phyloP scores from a whole-genome alignment of 1,284 basidiomycete genomes.

The Agaricales sp. region DNA sequence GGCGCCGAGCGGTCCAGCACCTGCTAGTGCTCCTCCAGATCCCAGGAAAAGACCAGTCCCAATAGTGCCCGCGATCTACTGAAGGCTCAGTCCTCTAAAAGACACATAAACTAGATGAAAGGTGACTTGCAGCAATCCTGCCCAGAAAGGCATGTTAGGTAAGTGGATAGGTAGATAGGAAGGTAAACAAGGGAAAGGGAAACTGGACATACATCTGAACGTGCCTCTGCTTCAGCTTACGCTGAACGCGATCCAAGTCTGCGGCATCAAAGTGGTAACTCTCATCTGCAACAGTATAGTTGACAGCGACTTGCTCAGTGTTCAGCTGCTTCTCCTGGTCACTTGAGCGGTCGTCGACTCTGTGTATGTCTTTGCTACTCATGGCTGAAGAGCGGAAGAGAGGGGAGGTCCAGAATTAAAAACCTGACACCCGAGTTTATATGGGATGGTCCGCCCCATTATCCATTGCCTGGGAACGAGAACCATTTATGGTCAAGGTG shows the following conservation, averaged over 20 bases:
- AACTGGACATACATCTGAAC: constrained; percentile 48
- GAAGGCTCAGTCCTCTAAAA: too few species aligned
- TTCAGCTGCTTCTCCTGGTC: too few species aligned
- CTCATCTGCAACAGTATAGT: not conserved
- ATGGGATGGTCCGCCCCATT: too few species aligned
- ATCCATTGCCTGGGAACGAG: too few species aligned
- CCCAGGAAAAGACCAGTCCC: constrained; percentile 79
- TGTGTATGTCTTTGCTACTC: too few species aligned
- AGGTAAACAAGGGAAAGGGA: constrained; percentile 3
- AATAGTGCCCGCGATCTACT: constrained; percentile 49
- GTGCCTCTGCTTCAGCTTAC: constrained; percentile 59
- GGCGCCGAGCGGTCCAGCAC: constrained; percentile 50
- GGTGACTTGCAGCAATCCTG: constrained; percentile 46
- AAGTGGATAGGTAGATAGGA: constrained; percentile 7
- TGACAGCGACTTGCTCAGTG: too few species aligned
- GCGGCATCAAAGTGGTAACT: constrained; percentile 38
- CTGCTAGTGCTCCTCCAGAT: constrained; percentile 49
- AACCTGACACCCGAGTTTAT: too few species aligned
- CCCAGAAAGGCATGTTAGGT: too few species aligned
- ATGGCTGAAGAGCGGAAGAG: too few species aligned
- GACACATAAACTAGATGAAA: not conserved
- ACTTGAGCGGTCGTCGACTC: too few species aligned
- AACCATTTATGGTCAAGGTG: too few species aligned
- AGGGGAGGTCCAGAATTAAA: too few species aligned
- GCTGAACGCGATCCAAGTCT: constrained; percentile 52